Evolutionary conservation across 441 rosid genomes (phyloP), one percentile per base, ranked within the genome.

Genomic region (Populus tomentosa): DNA sequence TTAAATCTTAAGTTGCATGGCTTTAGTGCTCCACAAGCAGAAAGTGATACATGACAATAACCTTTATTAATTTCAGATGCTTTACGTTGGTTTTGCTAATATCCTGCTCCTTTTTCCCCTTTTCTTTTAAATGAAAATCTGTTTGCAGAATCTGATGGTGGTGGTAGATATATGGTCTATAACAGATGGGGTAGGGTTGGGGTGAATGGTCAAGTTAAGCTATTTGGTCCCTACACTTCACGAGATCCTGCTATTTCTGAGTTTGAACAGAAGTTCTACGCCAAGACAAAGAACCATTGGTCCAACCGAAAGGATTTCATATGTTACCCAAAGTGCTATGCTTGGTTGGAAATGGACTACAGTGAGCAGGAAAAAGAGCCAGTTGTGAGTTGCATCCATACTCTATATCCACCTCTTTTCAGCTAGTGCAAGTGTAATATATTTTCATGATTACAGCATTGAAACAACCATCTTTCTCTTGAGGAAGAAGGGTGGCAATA

Each of bases 271-370:
- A 93, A 93, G 85, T 95, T 95, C 82, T 81, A 53, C 81, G 87
- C 87, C 59, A 90, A 93, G 89, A 95, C 97, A 63, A 83, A 72
- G 74, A 95, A 93, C 84, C 7, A 6, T 33, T 93, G 97, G 98
- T 78, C 80, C 23, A 18, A 88, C 32, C 86, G 96, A 69, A 85
- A 82, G 81, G 77, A 90, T 32, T 95, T 95, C 83, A 73, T 73
- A 32, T 84, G 84, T 79, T 67, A 87, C 71, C 93, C 93, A 38
- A 92, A 88, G 82, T 82, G 77, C 80, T 93, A 93, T 81, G 74
- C 96, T 65, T 89, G 88, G 96, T 69, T 92, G 73, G 97, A 95
- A 84, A 95, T 91, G 97, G 97, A 92, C 86, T 93, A 93, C 73
- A 81, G 85, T 30, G 84, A 84, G 76, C 84, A 86, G 56, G 89